Percentiles rank a stretch among this genome's conserved stretches.
Evolutionary conservation across 257 asterid genomes (phyloP).

Genomic region (Primulina huaijiensis): DNA sequence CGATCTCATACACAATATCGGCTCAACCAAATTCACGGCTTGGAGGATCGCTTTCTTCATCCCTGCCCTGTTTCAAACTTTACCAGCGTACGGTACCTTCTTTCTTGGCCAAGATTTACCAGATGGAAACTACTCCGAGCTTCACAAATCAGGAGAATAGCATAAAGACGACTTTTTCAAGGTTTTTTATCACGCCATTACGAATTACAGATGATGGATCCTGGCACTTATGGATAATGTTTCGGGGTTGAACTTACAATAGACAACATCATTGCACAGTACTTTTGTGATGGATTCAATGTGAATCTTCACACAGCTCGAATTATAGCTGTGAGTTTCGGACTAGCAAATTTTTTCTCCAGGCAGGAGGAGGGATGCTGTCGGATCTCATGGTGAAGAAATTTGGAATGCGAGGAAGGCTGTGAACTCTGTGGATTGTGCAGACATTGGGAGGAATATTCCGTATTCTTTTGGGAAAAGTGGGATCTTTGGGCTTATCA

Average conservation of each 20-base stretch:
- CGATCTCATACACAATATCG: slow-evolving; percentile 39
- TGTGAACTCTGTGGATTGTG: slow-evolving; percentile 70
- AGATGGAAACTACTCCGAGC: slow-evolving; percentile 59
- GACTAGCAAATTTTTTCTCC: slow-evolving; percentile 68
- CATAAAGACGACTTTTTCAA: slow-evolving; percentile 47
- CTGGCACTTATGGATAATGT: slow-evolving; percentile 79
- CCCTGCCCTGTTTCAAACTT: slow-evolving; percentile 65
- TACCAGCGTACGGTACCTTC: slow-evolving; percentile 64
- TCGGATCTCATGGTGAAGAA: slow-evolving; percentile 59
- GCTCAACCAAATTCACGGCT: slow-evolving; percentile 56
- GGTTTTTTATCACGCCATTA: slow-evolving; percentile 40
- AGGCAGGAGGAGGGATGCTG: slow-evolving; percentile 74
- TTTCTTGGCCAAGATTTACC: slow-evolving; percentile 82
- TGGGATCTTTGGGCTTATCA: slow-evolving; percentile 50
- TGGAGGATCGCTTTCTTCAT: slow-evolving; percentile 81
- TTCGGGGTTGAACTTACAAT: slow-evolving; percentile 79
- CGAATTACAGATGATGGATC: slow-evolving; percentile 80
- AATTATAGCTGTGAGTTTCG: slow-evolving; percentile 76
- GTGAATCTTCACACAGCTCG: slow-evolving; percentile 79
- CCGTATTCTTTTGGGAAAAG: slow-evolving; percentile 60
- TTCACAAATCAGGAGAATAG: slow-evolving; percentile 67
- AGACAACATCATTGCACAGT: slow-evolving; percentile 82
- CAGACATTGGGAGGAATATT: slow-evolving; percentile 70
- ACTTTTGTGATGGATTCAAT: slow-evolving; percentile 69
- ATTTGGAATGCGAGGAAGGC: slow-evolving; percentile 81